Conservation (phyloP, 1,284 basidiomycete species). For the Trichosporon inkin region DNA sequence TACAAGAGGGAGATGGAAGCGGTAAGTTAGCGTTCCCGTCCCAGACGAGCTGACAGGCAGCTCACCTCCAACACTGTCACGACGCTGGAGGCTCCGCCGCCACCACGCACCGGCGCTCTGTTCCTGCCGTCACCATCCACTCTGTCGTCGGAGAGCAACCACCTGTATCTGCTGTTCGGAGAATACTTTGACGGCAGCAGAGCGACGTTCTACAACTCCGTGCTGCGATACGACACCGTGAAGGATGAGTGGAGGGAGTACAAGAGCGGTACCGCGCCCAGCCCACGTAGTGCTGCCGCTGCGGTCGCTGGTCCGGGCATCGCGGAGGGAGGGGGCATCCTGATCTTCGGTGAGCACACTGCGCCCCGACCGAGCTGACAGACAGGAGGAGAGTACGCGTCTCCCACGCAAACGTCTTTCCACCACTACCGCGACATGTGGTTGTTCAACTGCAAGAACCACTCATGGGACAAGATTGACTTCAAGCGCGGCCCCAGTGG, state of each 20-base stretch:
- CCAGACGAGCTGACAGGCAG: slow-evolving; percentile 78
- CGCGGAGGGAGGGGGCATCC: slow-evolving; percentile 73
- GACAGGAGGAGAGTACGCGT: slow-evolving; percentile 77
- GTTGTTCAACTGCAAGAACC: slow-evolving; percentile 48
- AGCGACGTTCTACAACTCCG: slow-evolving; percentile 50
- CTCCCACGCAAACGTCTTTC: slow-evolving; percentile 77
- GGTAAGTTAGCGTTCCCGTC: slow-evolving; percentile 52
- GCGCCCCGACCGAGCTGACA: slow-evolving; percentile 11
- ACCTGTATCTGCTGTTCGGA: slow-evolving; percentile 69
- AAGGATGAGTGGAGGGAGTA: slow-evolving; percentile 83
- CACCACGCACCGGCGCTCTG: slow-evolving; percentile 72
- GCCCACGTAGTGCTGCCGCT: slow-evolving; percentile 77
- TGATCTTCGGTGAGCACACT: slow-evolving; percentile 64
- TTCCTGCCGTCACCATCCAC: slow-evolving; percentile 62
- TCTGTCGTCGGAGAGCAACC: slow-evolving; percentile 59
- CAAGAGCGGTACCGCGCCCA: slow-evolving; percentile 73
- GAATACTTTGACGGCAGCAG: slow-evolving; percentile 81
- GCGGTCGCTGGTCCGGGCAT: slow-evolving; percentile 61
- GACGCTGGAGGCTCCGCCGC: slow-evolving; percentile 57
- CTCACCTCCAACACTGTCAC: slow-evolving; percentile 61
- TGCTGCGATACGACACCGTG: slow-evolving; percentile 23
- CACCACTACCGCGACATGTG: slow-evolving; percentile 82
- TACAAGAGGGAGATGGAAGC: slow-evolving; percentile 26
- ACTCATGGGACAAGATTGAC: slow-evolving; percentile 86
- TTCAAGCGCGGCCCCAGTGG: slow-evolving; percentile 75